Evolutionary conservation across 2,329 filamentous ascomycete species (phyloP).

Genomic region (Lasiodiplodia theobromae): DNA sequence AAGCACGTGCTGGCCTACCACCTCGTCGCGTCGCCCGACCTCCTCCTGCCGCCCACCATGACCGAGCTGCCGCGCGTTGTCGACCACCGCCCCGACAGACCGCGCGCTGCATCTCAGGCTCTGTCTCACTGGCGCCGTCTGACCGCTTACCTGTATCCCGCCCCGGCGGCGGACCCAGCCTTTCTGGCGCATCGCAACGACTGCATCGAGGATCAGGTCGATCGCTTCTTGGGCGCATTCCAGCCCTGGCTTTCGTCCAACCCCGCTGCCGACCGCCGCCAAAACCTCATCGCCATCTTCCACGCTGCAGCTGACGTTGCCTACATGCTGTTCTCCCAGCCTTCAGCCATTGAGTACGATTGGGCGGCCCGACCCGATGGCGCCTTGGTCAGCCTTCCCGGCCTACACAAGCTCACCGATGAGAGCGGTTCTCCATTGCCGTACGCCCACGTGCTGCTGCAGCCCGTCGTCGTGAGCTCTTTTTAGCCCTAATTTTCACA

Average conservation of each 20-base stretch:
- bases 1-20: background rate
- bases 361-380: conserved; percentile 2
- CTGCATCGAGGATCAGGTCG: background rate
- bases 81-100: background rate
- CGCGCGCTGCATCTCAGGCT: background rate
- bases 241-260: background rate
- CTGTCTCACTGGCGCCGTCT: conserved; percentile 13
- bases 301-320: background rate
- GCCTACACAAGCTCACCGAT: background rate
- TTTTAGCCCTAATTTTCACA: background rate
- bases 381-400: background rate
- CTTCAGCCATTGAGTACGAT: background rate
- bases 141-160: background rate
- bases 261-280: background rate
- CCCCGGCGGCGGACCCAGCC: background rate
- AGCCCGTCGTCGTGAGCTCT: background rate
- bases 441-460: background rate
- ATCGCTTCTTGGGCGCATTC: background rate
- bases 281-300: background rate
- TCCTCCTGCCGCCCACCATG: background rate
- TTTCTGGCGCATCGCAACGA: background rate
- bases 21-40: background rate
- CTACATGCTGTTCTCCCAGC: conserved; percentile 5
- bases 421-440: background rate
- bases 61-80: background rate